Evolutionary conservation across 495 filamentous ascomycete genomes (phyloP).

Genomic region (Hypoxylon intermedium): DNA sequence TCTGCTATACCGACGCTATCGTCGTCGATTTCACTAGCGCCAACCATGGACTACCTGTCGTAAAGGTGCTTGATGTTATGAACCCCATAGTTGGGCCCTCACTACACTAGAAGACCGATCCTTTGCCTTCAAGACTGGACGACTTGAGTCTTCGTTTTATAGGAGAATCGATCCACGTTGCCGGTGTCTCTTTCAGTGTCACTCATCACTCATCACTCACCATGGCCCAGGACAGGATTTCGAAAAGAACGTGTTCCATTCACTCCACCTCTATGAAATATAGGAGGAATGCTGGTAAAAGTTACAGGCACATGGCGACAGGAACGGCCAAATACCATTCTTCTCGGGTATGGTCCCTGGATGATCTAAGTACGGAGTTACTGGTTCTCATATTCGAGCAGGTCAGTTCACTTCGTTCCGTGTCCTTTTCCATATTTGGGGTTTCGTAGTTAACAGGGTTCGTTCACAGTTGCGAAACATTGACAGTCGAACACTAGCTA

Average conservation of each 20-base stretch:
- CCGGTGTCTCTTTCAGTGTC: neutral
- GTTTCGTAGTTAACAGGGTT: constrained; percentile 4
- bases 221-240: constrained; percentile 4
- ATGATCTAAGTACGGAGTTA: constrained; percentile 40
- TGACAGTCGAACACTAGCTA: constrained; percentile 27
- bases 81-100: neutral
- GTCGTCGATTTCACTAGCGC: neutral
- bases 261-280: neutral
- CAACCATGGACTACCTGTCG: constrained; percentile 5
- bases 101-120: neutral
- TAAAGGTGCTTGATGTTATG: constrained; percentile 1
- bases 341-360: constrained; percentile 10
- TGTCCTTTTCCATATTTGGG: neutral
- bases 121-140: neutral
- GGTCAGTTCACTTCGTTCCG: constrained; percentile 1
- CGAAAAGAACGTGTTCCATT: neutral
- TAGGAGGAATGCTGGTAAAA: neutral
- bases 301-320: constrained; percentile 19
- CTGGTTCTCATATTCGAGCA: constrained; percentile 38
- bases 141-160: neutral
- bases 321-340: neutral
- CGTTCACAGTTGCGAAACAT: constrained; percentile 27
- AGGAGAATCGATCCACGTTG: neutral
- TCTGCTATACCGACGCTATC: neutral
- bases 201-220: neutral